Evolutionary conservation across 176 grass and related monocot genomes (phyloP).

Genomic region (Urochloa ruziziensis): DNA sequence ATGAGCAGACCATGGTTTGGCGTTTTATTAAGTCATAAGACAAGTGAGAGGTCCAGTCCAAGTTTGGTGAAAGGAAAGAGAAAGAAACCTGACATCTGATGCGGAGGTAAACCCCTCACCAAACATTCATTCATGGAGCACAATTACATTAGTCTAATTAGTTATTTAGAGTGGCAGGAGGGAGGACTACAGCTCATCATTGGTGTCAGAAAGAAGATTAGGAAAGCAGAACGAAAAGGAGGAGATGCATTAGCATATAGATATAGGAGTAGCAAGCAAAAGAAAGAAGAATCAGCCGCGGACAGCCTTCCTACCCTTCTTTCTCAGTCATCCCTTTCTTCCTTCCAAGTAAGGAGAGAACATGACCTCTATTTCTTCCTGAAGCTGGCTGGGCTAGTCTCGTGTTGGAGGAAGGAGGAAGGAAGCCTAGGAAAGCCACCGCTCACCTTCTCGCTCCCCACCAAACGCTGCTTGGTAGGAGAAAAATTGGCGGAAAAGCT

Average conservation of each 20-base stretch:
- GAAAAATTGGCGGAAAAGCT: slow-evolving; percentile 43
- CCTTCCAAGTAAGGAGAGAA: background rate
- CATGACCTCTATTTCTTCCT: slow-evolving; percentile 11
- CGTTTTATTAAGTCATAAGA: slow-evolving; percentile 29
- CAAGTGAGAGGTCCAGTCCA: slow-evolving; percentile 56
- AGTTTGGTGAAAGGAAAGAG: slow-evolving; percentile 35
- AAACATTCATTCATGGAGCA: slow-evolving; percentile 30
- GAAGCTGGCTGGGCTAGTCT: background rate
- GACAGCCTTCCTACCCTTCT: slow-evolving; percentile 39
- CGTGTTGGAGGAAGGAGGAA: slow-evolving; percentile 34
- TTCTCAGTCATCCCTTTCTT: slow-evolving; percentile 1
- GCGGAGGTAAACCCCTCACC: slow-evolving; percentile 32
- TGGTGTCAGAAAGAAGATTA: slow-evolving; percentile 23
- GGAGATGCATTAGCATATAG: background rate
- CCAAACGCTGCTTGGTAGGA: slow-evolving; percentile 49
- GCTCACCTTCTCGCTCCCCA: slow-evolving; percentile 42
- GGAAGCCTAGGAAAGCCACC: slow-evolving; percentile 49
- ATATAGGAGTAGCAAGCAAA: background rate
- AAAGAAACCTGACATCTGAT: slow-evolving; percentile 44
- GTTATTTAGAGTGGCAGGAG: background rate
- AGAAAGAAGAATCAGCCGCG: background rate
- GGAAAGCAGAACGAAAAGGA: slow-evolving; percentile 33
- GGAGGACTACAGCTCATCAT: slow-evolving; percentile 40
- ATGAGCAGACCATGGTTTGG: background rate
- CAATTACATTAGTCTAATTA: slow-evolving; percentile 5